A percentile compares a stretch with the other conserved stretches of the same genome.
phyloP scores from a whole-genome alignment of 2,329 filamentous ascomycete species.

The Hymenoscyphus infarciens region DNA sequence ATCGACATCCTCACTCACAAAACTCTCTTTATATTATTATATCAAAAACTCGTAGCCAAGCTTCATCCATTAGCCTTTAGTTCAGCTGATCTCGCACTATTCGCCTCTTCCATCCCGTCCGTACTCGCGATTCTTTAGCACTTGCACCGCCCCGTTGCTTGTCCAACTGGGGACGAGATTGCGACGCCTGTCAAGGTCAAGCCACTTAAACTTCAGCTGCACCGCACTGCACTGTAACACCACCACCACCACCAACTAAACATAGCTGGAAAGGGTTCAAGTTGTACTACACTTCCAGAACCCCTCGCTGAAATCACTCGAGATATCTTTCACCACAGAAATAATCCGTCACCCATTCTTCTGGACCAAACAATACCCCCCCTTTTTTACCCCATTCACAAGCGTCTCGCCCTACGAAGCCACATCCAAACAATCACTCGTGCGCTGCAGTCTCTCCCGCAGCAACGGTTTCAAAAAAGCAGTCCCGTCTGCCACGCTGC shows the following conservation, averaged over 20 bases:
- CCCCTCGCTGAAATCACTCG: not conserved
- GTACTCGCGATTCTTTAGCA: not conserved
- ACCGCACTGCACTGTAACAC: no score
- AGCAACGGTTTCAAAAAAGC: slow-evolving; percentile 27
- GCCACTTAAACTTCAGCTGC: not conserved
- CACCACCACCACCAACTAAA: not conserved
- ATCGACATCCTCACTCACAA: no score
- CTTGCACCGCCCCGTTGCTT: not conserved
- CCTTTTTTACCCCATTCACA: not conserved
- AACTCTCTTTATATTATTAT: not conserved
- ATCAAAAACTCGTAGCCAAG: not conserved
- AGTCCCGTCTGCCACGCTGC: slow-evolving; percentile 13
- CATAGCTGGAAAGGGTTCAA: not conserved
- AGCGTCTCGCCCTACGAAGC: slow-evolving; percentile 11
- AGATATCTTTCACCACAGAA: not conserved
- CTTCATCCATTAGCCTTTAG: not conserved
- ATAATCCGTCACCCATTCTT: not conserved
- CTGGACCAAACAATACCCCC: not conserved
- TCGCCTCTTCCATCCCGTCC: not conserved
- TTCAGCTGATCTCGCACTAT: not conserved
- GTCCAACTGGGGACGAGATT: not conserved
- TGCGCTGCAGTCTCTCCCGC: slow-evolving; percentile 18
- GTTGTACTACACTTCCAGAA: not conserved
- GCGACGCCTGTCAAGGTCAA: not conserved
- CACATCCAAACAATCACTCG: slow-evolving; percentile 13